phyloP scores from a whole-genome alignment of 2,329 filamentous ascomycete species.

The Penicillium psychrosexuale region DNA sequence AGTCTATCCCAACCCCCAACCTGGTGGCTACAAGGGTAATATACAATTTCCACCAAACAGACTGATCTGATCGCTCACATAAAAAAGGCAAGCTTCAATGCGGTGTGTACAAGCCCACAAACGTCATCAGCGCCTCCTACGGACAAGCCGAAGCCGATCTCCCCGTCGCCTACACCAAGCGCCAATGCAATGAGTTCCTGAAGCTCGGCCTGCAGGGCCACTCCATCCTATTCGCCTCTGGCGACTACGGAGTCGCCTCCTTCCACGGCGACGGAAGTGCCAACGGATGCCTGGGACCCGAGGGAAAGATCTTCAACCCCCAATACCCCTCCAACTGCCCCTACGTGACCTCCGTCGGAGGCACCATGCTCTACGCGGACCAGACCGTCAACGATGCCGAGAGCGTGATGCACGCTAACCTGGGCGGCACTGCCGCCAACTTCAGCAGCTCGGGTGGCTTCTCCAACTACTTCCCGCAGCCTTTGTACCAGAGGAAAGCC shows the following conservation, averaged over 20 bases:
- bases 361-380: slow-evolving; percentile 31
- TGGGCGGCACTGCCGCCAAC: slow-evolving; percentile 25
- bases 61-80: slow-evolving; percentile 17
- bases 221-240: slow-evolving; percentile 32
- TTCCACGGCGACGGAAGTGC: slow-evolving; percentile 38
- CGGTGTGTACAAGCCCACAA: slow-evolving; percentile 53
- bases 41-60: slow-evolving; percentile 34
- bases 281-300: slow-evolving; percentile 41
- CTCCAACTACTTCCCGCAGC: slow-evolving; percentile 46
- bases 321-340: slow-evolving; percentile 52
- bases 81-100: slow-evolving; percentile 44
- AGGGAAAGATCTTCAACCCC: slow-evolving; percentile 48
- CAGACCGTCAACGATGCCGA: slow-evolving; percentile 27
- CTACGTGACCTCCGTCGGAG: slow-evolving; percentile 51
- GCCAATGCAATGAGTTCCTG: slow-evolving; percentile 48
- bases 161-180: slow-evolving; percentile 53
- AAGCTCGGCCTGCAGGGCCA: slow-evolving; percentile 47
- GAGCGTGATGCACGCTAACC: slow-evolving; percentile 32
- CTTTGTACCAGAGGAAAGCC: slow-evolving; percentile 42
- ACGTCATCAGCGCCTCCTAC: slow-evolving; percentile 58
- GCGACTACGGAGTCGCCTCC: slow-evolving; percentile 34
- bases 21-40: slow-evolving; percentile 51
- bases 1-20: slow-evolving; percentile 48
- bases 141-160: slow-evolving; percentile 54
- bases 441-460: slow-evolving; percentile 48